A percentile compares a stretch with the other conserved stretches of the same genome.
phyloP scores from a whole-genome alignment of 768 basidiomycete species.

The Porphyrellus cyaneotinctus region DNA sequence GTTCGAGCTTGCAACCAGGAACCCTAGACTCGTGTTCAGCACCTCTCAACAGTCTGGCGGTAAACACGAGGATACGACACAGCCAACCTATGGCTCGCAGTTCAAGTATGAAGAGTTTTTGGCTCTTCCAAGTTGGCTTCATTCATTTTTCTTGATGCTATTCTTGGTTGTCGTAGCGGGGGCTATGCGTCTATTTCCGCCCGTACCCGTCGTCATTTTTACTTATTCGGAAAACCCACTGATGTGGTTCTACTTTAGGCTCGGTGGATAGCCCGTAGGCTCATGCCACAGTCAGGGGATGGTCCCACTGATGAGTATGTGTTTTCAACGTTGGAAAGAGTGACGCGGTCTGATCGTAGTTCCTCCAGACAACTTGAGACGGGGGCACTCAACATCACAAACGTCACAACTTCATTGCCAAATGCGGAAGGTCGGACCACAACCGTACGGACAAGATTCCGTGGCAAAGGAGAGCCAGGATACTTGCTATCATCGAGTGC shows the following conservation, averaged over 20 bases:
- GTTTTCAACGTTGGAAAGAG: not conserved
- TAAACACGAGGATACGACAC: conserved; percentile 15
- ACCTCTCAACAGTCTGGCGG: conserved; percentile 13
- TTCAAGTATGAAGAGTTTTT: conserved; percentile 79
- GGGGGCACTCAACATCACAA: conserved; percentile 61
- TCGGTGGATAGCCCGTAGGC: conserved; percentile 51
- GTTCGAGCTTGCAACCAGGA: conserved; percentile 32
- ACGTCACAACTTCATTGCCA: conserved; percentile 62
- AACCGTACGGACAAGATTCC: conserved; percentile 54
- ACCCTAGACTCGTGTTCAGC: conserved; percentile 13
- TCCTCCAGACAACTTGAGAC: conserved; percentile 47
- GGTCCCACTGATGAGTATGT: conserved; percentile 63
- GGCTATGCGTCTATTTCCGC: conserved; percentile 32
- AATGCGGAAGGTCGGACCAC: conserved; percentile 37
- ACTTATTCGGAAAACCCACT: not conserved
- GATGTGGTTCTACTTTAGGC: conserved; percentile 27
- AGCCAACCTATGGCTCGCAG: conserved; percentile 54
- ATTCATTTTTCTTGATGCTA: conserved; percentile 40
- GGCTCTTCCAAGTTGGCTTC: conserved; percentile 36
- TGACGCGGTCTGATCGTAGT: conserved; percentile 2
- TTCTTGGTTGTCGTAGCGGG: conserved; percentile 21
- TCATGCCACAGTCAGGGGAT: conserved; percentile 51
- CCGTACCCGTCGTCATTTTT: conserved; percentile 31
- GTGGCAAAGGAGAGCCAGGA: conserved; percentile 73
- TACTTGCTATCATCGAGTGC: conserved; percentile 36